These are phyloP conservation scores for Phytophthora colocasiae DNA, from an alignment of 352 stramenopile genomes.

Conservation along the genomic window DNA sequence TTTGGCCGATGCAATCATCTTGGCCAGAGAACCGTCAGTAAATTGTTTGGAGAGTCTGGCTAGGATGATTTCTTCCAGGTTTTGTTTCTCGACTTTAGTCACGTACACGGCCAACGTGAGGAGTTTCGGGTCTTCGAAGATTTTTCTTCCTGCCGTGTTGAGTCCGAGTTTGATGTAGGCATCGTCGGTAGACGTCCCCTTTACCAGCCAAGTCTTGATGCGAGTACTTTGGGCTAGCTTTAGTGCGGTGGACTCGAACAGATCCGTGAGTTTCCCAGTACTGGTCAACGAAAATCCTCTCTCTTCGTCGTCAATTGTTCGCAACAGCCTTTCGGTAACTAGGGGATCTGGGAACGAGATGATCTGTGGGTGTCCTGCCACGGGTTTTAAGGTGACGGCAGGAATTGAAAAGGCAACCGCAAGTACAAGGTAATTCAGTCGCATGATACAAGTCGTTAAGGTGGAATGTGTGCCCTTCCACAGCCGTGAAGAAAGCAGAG, in stretches of 20 bases:
- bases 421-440: no score
- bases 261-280: not conserved
- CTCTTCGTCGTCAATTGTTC: not conserved
- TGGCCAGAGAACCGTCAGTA: not conserved
- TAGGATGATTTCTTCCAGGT: not conserved
- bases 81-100: constrained; percentile 5
- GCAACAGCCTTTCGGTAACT: no score
- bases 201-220: not conserved
- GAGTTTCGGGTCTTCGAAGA: constrained; percentile 2
- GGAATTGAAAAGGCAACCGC: no score
- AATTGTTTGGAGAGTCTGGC: not conserved
- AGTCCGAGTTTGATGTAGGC: not conserved
- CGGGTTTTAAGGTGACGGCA: no score
- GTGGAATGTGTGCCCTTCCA: no score
- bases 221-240: not conserved
- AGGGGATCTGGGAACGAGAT: no score
- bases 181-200: not conserved
- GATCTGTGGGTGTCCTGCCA: no score
- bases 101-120: constrained; percentile 1
- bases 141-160: not conserved
- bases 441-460: no score
- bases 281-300: not conserved
- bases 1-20: constrained; percentile 5
- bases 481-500: no score
- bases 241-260: not conserved